A percentile compares a stretch with the other conserved stretches of the same genome.
Conservation (phyloP, 345 rosid species). For the Arabidopsis suecica region DNA sequence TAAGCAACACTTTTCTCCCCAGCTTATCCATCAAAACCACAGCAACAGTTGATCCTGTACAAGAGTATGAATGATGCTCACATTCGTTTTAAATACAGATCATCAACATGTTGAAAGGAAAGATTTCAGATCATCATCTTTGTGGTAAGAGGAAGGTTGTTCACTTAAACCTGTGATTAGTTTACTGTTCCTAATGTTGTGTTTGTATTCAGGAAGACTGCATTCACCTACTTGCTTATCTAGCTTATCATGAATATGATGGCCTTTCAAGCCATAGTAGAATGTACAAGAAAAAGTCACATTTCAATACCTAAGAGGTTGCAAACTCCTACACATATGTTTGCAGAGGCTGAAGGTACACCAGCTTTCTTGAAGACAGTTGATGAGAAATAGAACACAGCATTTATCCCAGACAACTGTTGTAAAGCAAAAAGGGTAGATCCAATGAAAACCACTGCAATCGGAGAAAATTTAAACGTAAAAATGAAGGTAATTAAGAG, state of each 20-base stretch:
- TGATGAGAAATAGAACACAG: constrained; percentile 95
- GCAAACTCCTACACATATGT: constrained; percentile 77
- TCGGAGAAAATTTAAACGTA: constrained; percentile 43
- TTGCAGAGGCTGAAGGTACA: constrained; percentile 86
- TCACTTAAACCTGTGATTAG: background rate
- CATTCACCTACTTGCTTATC: constrained; percentile 5
- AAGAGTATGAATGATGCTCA: constrained; percentile 31
- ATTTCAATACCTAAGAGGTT: constrained; percentile 71
- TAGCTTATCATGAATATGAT: constrained; percentile 1
- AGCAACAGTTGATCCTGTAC: constrained; percentile 75
- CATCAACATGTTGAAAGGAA: constrained; percentile 16
- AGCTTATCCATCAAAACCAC: constrained; percentile 90
- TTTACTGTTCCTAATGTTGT: background rate
- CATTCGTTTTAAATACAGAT: constrained; percentile 22
- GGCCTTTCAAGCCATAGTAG: constrained; percentile 22
- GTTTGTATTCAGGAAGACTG: background rate
- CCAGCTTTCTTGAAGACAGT: constrained; percentile 91
- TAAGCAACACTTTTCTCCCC: constrained; percentile 84
- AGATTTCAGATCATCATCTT: constrained; percentile 6
- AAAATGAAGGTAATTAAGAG: constrained; percentile 48
- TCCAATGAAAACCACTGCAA: constrained; percentile 97
- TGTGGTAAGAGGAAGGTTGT: constrained; percentile 4
- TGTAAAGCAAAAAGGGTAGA: constrained; percentile 94
- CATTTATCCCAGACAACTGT: constrained; percentile 97
- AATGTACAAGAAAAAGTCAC: constrained; percentile 19